Conservation (phyloP, 1,284 basidiomycete species). For the Cutaneotrichosporon arboriforme region DNA sequence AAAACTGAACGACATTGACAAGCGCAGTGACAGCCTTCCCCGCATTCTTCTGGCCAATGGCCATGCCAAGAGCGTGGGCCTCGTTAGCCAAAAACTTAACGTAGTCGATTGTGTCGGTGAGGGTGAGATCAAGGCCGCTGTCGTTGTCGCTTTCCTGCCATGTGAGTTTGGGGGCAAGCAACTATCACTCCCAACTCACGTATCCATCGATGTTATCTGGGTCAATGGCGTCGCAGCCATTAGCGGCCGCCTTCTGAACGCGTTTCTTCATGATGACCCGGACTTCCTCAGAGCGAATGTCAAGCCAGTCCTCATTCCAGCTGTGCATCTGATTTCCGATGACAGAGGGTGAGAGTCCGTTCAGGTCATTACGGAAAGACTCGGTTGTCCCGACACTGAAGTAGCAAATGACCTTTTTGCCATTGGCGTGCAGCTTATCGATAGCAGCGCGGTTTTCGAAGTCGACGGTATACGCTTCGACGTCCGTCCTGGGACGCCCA, state of each 20-base stretch:
- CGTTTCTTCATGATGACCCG: conserved; percentile 12
- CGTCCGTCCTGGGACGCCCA: conserved; percentile 6
- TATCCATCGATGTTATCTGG: conserved; percentile 42
- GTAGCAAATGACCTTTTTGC: conserved; percentile 45
- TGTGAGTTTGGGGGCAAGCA: background rate
- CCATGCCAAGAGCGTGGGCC: conserved; percentile 18
- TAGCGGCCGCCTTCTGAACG: conserved; percentile 28
- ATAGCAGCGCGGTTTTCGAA: background rate
- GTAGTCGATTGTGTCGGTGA: conserved; percentile 31
- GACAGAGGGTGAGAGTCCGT: background rate
- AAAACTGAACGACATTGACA: background rate
- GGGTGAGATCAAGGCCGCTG: conserved; percentile 10
- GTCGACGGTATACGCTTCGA: conserved; percentile 9
- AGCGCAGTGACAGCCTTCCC: conserved; percentile 10
- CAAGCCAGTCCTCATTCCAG: conserved; percentile 13
- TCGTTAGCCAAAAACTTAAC: conserved; percentile 30
- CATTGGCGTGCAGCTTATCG: conserved; percentile 14
- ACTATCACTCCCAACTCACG: conserved; percentile 10
- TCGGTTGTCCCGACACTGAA: conserved; percentile 43
- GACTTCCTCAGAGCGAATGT: background rate
- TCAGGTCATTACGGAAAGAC: conserved; percentile 9
- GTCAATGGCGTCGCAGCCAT: conserved; percentile 46
- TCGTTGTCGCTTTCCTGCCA: conserved; percentile 6
- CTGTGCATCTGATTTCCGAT: conserved; percentile 4
- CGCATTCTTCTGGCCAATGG: conserved; percentile 38